Evolutionary conservation across 139 green algal genomes (phyloP), one percentile per base, ranked within the genome.

Genomic region (Coelastrella sp.): DNA sequence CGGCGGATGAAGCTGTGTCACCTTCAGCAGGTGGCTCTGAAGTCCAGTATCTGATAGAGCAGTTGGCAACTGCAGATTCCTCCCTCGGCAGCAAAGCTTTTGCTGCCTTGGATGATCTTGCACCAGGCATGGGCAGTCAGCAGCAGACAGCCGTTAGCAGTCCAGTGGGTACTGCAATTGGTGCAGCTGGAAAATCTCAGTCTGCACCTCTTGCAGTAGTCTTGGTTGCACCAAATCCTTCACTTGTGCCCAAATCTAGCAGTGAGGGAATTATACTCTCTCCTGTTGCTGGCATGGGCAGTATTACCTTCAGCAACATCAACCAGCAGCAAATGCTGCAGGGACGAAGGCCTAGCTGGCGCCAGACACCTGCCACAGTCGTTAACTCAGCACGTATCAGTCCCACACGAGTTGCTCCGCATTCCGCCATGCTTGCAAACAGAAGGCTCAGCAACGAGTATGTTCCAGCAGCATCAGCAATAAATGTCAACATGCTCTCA

Each of bases 101-200:
- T 43, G 62, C 62, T 89, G 87, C 35, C 88, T 89, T 35, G 88
- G 91, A 17, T 64, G 66, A 37, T 83, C 85, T 57, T 92, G 91
- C 89, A 92, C 89, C 81, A 85, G 88, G 13, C 76, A 87, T 25
- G 90, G 89, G 53, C 93, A 89, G 62, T 41, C 5, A 8, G 19
- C 62, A 69, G 62, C 27, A 41, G n/a, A 38, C 62, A 64, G 53
- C 53, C 21, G 17, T n/a, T 5, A 64, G 6, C 19, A 9, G 17
- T 57, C 13, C 48, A 57, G 48, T 57, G 13, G 48, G 17, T 23
- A 15, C 53, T 27, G 21, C 53, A 32, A 9, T 5, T 64, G 53
- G 6, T 64, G 53, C 15, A 13, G 45, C 11, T 57, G 45, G 45
- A n/a, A n/a, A 15, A 57, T 15, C 13, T 9, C 53, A 9, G 11